Conservation (phyloP, 306 rosid species). For the Betula pendula region DNA sequence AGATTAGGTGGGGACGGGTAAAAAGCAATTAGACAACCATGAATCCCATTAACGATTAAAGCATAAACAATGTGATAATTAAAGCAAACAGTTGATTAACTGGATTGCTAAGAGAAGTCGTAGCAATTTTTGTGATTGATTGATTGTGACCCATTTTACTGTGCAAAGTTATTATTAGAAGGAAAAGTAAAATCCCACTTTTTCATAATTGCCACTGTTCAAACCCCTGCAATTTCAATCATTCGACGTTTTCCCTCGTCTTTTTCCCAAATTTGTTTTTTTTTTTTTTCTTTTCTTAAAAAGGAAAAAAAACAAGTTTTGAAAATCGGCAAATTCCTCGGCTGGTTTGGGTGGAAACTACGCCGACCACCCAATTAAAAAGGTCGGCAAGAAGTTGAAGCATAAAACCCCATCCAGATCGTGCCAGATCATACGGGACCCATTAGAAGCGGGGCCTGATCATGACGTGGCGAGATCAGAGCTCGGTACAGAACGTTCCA, state of each 20-base stretch:
- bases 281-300: background rate
- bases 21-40: background rate
- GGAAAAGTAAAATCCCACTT: constrained; percentile 7
- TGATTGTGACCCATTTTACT: constrained; percentile 15
- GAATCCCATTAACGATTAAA: background rate
- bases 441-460: background rate
- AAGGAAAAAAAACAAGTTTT: background rate
- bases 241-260: background rate
- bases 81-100: background rate
- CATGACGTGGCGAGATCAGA: constrained; percentile 11
- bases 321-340: constrained; percentile 32
- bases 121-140: constrained; percentile 13
- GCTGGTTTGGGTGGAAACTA: background rate
- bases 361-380: constrained; percentile 21
- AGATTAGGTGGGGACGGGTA: background rate
- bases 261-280: background rate
- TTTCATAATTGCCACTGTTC: constrained; percentile 7
- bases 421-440: constrained; percentile 13
- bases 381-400: constrained; percentile 2
- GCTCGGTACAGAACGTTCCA: constrained; percentile 1
- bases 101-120: too few relatives aligned
- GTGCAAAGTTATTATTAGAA: background rate
- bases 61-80: background rate
- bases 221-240: background rate
- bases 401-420: background rate